Base-by-base conservation (phyloP, 306 rosid species). In the Senna tora region DNA sequence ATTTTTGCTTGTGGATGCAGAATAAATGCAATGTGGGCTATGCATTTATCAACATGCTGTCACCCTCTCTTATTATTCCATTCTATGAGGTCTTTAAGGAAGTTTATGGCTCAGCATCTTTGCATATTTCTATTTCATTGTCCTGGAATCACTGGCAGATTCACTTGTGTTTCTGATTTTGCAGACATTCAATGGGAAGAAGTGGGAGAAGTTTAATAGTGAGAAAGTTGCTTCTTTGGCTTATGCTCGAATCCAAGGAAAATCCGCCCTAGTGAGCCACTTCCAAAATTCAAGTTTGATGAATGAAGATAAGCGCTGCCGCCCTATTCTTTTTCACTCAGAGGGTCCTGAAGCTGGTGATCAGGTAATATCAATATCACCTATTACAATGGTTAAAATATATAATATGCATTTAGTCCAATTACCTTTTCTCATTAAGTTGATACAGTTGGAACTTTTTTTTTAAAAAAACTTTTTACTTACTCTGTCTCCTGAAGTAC, bases 201-300 rank as follows among this genome's bases (percentile, higher is more conserved):
- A 86, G 82, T 94, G 99, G 99, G 99, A 94, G 86, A 94, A 91
- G 85, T 94, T 94, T 54, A 94, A 94, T n/a, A 94, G 99, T 73
- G 99, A 94, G 78, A 94, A 94, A 67, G 99, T 94, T 77, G 99
- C 99, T 65, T 91, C 95, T 32, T 76, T 94, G 85, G 99, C 99
- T 34, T 94, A 87, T 85, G 99, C 97, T 62, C 92, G 99, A 63
- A 94, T 94, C 78, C 99, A 94, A 84, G 99, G 99, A 20, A 94
- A 91, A 86, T 38, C 83, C 71, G 97, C 99, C 49, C 97, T 94
- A 63, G 97, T 94, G 51, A 89, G 92, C 65, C 99, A 94, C 81
- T 94, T 94, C 73, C 97, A 94, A 80, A 94, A 94, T 80, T 94
- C 99, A 43, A 94, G 99, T 83, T 85, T 94, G 82, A 94, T 94